Evolutionary conservation across 169 alveolate genomes (phyloP).

Genomic region (Pseudocohnilembus persalinus): DNA sequence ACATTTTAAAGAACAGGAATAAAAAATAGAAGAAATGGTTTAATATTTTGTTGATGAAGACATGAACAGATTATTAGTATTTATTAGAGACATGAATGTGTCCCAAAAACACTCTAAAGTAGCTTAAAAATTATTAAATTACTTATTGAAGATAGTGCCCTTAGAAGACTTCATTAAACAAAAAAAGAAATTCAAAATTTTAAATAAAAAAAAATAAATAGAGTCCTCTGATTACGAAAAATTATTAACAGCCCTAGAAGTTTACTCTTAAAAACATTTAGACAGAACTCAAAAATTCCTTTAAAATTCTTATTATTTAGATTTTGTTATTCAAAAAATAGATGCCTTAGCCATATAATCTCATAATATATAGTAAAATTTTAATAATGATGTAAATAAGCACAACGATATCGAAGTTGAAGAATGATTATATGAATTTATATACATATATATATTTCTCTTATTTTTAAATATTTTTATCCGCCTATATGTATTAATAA

Average conservation of each 20-base stretch:
- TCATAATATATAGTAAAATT: too few species aligned
- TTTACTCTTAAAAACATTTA: constrained; percentile 57
- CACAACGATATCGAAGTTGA: too few species aligned
- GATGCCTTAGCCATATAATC: neutral
- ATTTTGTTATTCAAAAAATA: constrained; percentile 50
- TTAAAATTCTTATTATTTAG: constrained; percentile 41
- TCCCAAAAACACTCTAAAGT: constrained; percentile 41
- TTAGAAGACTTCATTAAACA: constrained; percentile 18
- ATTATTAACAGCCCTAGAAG: constrained; percentile 25
- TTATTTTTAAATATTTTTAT: too few species aligned
- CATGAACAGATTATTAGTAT: constrained; percentile 35
- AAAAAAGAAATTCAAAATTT: constrained; percentile 1
- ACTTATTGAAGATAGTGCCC: constrained; percentile 37
- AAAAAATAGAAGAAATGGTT: constrained; percentile 1
- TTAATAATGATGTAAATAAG: too few species aligned
- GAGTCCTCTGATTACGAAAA: constrained; percentile 23
- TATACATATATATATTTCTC: too few species aligned
- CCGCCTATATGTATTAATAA: too few species aligned
- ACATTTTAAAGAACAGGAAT: constrained; percentile 25
- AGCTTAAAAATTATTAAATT: constrained; percentile 46
- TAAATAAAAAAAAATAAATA: constrained; percentile 26
- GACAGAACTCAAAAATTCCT: constrained; percentile 51
- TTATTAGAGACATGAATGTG: constrained; percentile 56
- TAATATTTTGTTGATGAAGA: neutral
- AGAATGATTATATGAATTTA: too few species aligned